These are phyloP conservation scores for Purshia tridentata DNA, from an alignment of 306 rosid species.

Conservation along the genomic window DNA sequence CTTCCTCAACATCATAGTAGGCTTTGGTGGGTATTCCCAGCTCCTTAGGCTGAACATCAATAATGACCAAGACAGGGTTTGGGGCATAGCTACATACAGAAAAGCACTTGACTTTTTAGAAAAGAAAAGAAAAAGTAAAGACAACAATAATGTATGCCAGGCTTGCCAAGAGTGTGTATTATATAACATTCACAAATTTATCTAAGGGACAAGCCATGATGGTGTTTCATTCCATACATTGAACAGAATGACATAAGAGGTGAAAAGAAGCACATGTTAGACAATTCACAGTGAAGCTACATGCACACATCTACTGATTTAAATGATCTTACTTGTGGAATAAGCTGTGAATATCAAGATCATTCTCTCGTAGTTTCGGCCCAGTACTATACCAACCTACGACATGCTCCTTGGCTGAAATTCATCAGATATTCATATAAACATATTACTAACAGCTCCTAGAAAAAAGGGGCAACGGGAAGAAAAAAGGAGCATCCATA, in stretches of 20 bases:
- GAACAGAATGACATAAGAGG: background rate
- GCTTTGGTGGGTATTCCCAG: conserved; percentile 97
- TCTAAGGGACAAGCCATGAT: background rate
- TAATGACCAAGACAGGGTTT: conserved; percentile 85
- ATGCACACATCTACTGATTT: background rate
- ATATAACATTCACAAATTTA: background rate
- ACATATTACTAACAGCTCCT: background rate
- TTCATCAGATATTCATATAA: background rate
- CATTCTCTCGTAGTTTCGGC: conserved; percentile 87
- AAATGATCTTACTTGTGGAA: conserved; percentile 64
- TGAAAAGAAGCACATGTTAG: background rate
- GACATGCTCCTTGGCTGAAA: conserved; percentile 85
- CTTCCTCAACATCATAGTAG: conserved; percentile 85
- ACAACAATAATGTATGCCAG: background rate
- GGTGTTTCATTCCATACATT: background rate
- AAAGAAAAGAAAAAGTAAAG: background rate
- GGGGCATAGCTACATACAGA: conserved; percentile 59
- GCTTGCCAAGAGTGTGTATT: background rate
- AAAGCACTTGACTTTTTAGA: background rate
- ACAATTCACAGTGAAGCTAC: background rate
- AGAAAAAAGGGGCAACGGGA: background rate
- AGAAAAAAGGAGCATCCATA: background rate
- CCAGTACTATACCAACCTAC: conserved; percentile 98
- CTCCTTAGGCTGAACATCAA: conserved; percentile 90
- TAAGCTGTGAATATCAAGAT: conserved; percentile 74